A percentile compares a stretch with the other conserved stretches of the same genome.
phyloP scores from a whole-genome alignment of 2,329 filamentous ascomycete species.

The Byssoonygena ceratinophila region DNA sequence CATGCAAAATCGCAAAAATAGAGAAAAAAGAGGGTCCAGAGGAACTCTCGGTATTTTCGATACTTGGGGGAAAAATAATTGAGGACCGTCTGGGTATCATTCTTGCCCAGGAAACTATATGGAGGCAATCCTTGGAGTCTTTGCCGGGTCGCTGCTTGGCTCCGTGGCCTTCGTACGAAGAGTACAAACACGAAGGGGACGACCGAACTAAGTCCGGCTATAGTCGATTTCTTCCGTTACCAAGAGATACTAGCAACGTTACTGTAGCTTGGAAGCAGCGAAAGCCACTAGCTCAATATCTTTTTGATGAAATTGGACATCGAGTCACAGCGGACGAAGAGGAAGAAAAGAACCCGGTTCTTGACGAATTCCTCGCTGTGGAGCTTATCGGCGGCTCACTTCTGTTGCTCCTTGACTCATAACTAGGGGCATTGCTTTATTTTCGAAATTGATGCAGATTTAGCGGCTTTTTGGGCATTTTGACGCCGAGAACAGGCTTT shows the following conservation, averaged over 20 bases:
- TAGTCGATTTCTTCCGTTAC: slow-evolving; percentile 24
- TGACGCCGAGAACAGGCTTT: background rate
- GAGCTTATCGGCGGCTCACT: background rate
- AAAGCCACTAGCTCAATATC: slow-evolving; percentile 16
- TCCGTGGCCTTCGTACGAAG: slow-evolving; percentile 25
- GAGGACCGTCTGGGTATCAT: slow-evolving; percentile 21
- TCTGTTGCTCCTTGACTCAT: background rate
- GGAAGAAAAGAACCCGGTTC: background rate
- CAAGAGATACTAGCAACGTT: slow-evolving; percentile 25
- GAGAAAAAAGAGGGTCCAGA: background rate
- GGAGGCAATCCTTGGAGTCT: slow-evolving; percentile 17
- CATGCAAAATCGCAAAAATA: slow-evolving; percentile 10
- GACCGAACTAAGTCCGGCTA: slow-evolving; percentile 24
- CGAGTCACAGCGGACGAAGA: slow-evolving; percentile 7
- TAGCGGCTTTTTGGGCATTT: background rate
- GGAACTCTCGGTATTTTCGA: slow-evolving; percentile 10
- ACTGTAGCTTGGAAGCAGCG: slow-evolving; percentile 27
- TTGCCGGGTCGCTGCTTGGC: slow-evolving; percentile 17
- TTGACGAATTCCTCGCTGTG: background rate
- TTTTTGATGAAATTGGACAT: slow-evolving; percentile 21
- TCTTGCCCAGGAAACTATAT: slow-evolving; percentile 23
- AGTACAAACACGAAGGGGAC: slow-evolving; percentile 27
- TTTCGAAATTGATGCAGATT: background rate
- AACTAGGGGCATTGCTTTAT: background rate
- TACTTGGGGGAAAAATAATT: slow-evolving; percentile 20